These are phyloP conservation scores for Sideroxylon spinosum DNA, from an alignment of 179 eudicot species.

Conservation along the genomic window DNA sequence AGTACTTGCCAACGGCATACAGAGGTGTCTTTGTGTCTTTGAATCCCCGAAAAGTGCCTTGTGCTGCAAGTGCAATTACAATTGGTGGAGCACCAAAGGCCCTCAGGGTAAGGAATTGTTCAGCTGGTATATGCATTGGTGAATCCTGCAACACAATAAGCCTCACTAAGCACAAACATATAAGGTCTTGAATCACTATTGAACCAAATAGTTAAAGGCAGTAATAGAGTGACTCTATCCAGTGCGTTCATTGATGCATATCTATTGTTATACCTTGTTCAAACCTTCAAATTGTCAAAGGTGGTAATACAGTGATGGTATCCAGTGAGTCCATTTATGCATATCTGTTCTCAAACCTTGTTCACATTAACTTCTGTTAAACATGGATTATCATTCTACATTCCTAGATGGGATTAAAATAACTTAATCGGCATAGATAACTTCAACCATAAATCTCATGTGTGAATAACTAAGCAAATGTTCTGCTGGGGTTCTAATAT, in stretches of 20 bases:
- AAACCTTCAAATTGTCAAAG: background rate
- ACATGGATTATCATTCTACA: background rate
- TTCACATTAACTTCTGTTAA: background rate
- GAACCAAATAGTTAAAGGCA: background rate
- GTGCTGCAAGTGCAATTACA: constrained; percentile 85
- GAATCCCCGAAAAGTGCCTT: constrained; percentile 87
- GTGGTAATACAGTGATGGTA: background rate
- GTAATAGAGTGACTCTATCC: background rate
- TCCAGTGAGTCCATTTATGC: background rate
- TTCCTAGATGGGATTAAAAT: background rate
- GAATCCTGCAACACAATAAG: constrained; percentile 57
- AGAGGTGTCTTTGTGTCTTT: constrained; percentile 93
- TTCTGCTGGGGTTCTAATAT: background rate
- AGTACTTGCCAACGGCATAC: constrained; percentile 80
- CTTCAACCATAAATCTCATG: background rate
- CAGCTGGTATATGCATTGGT: constrained; percentile 83
- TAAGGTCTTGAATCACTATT: too few relatives aligned
- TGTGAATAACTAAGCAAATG: background rate
- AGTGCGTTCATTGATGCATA: background rate
- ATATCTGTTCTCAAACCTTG: background rate
- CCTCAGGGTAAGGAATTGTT: constrained; percentile 65
- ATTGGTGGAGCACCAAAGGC: constrained; percentile 93
- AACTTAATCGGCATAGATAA: background rate
- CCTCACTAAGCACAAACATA: background rate
- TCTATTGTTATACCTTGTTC: background rate